Evolutionary conservation across 176 grass and related monocot genomes (phyloP).

Genomic region (Carex scoparia): DNA sequence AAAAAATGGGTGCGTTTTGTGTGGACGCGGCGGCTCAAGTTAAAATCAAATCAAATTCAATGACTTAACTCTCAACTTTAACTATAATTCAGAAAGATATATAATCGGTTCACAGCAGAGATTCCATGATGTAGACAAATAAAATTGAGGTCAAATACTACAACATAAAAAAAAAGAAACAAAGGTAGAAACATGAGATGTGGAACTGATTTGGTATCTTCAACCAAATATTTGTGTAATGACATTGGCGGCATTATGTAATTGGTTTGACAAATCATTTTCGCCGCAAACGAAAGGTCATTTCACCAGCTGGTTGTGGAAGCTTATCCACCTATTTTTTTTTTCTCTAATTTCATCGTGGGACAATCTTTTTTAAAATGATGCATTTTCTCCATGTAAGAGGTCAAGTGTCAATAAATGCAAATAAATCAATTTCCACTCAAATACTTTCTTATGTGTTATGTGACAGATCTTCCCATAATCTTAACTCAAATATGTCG

Average conservation of each 20-base stretch:
- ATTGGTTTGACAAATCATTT: constrained; percentile 8
- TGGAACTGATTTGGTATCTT: background rate
- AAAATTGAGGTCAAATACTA: background rate
- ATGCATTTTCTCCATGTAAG: background rate
- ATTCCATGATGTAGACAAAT: background rate
- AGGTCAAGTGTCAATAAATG: background rate
- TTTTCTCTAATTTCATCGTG: too few relatives aligned
- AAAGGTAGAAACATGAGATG: background rate
- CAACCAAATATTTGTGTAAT: background rate
- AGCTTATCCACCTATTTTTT: background rate
- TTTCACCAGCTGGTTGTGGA: background rate
- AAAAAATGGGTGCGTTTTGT: background rate
- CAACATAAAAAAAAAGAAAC: background rate
- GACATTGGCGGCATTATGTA: background rate
- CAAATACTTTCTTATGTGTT: background rate
- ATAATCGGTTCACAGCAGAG: background rate
- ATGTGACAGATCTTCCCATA: too few relatives aligned
- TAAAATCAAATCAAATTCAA: background rate
- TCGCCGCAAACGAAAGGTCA: constrained; percentile 12
- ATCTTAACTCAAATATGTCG: too few relatives aligned
- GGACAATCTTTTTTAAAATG: background rate
- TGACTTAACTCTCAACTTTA: background rate
- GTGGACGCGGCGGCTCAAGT: background rate
- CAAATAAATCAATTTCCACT: background rate
- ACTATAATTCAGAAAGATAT: background rate